Percentiles rank a stretch among this genome's conserved stretches.
Conservation (phyloP, 768 basidiomycete genomes). For the Roridomyces roridus region DNA sequence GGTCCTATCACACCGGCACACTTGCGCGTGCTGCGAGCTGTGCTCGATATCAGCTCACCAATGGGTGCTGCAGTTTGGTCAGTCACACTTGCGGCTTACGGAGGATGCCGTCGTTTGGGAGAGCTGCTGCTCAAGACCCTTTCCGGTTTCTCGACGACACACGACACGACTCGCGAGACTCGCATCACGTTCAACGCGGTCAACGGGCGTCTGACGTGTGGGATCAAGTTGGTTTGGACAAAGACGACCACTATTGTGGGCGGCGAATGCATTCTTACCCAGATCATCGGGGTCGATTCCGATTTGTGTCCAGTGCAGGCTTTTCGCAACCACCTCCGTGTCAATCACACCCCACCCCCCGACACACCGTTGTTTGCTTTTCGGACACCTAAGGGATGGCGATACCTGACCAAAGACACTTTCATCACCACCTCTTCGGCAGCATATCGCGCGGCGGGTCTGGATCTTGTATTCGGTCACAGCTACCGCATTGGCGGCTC, state of each 20-base stretch:
- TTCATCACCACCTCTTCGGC: background rate
- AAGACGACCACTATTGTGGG: background rate
- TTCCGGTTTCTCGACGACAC: background rate
- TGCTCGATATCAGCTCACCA: background rate
- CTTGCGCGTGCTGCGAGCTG: background rate
- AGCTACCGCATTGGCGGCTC: constrained; percentile 7
- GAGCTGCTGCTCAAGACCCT: background rate
- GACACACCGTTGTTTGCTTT: background rate
- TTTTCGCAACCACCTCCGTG: background rate
- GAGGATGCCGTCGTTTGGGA: constrained; percentile 1
- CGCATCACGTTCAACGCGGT: background rate
- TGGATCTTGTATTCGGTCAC: background rate
- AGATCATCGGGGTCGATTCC: background rate
- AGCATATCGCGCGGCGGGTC: background rate
- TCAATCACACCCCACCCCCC: background rate
- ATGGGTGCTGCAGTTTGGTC: background rate
- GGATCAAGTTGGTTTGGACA: background rate
- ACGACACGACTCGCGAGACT: background rate
- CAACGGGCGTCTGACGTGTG: background rate
- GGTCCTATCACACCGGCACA: constrained; percentile 4
- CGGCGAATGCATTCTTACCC: background rate
- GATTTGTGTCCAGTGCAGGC: background rate
- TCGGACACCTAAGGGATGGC: background rate
- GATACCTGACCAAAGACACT: background rate
- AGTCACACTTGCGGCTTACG: background rate